A percentile compares a stretch with the other conserved stretches of the same genome.
These are phyloP conservation scores for Cicer yamashitae DNA, from an alignment of 306 rosid genomes.

Conservation along the genomic window DNA sequence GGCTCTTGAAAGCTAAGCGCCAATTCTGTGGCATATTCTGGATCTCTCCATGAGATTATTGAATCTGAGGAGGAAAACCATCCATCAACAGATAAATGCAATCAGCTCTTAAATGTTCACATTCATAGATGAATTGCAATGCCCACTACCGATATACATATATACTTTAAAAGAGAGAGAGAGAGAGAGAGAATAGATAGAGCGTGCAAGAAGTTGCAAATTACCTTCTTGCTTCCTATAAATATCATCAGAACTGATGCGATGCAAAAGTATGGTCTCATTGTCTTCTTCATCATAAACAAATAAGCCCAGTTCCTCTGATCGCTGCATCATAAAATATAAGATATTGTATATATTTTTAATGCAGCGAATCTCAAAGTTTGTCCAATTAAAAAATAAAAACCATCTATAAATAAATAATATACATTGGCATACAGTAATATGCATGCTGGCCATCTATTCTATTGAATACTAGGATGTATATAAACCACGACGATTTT, in stretches of 20 bases:
- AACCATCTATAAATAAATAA: neutral
- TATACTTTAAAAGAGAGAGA: neutral
- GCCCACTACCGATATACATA: neutral
- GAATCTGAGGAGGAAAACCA: slow-evolving; percentile 62
- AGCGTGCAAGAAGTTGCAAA: slow-evolving; percentile 39
- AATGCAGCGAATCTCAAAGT: slow-evolving; percentile 16
- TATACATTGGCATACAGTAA: slow-evolving; percentile 31
- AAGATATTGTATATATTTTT: slow-evolving; percentile 38
- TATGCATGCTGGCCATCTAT: neutral
- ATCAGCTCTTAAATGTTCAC: slow-evolving; percentile 6
- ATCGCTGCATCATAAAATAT: slow-evolving; percentile 66
- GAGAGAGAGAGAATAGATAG: slow-evolving; percentile 8
- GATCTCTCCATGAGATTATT: slow-evolving; percentile 97
- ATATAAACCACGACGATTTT: slow-evolving; percentile 1
- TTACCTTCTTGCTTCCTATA: slow-evolving; percentile 98
- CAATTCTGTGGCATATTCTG: slow-evolving; percentile 85
- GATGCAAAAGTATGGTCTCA: slow-evolving; percentile 85
- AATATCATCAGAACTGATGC: slow-evolving; percentile 77
- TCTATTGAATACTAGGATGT: slow-evolving; percentile 8
- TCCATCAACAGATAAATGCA: slow-evolving; percentile 27
- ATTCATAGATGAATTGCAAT: slow-evolving; percentile 14
- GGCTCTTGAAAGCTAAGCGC: slow-evolving; percentile 98
- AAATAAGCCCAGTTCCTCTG: slow-evolving; percentile 85
- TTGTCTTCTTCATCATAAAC: slow-evolving; percentile 92
- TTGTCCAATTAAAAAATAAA: slow-evolving; percentile 22